Conservation (phyloP, 2,329 filamentous ascomycete species). For the Pochonia chlamydosporia region DNA sequence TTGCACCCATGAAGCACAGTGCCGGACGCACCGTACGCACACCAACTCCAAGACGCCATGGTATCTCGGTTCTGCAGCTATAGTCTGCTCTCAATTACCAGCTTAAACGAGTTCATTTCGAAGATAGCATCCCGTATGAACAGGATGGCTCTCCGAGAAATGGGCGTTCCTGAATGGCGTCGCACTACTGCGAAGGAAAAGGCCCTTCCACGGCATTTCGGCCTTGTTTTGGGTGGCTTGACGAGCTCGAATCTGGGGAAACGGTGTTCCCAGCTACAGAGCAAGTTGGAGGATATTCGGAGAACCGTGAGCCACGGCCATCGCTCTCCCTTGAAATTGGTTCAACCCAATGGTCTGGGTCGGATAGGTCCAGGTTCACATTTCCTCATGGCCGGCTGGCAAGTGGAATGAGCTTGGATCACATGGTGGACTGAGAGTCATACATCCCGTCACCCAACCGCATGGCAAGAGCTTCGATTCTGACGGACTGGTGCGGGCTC, state of each 20-base stretch:
- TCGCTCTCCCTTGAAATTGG: background rate
- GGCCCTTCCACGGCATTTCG: background rate
- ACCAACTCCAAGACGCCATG: background rate
- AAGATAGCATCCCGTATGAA: too few species aligned
- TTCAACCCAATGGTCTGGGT: background rate
- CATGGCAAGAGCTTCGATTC: background rate
- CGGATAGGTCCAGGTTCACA: background rate
- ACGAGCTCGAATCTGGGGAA: background rate
- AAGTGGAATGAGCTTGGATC: background rate
- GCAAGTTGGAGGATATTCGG: background rate
- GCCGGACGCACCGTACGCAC: background rate
- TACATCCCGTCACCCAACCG: background rate
- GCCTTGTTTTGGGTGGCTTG: background rate
- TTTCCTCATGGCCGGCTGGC: background rate
- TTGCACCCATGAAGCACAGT: background rate
- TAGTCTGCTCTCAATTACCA: too few species aligned
- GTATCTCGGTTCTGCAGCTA: too few species aligned
- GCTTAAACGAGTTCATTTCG: too few species aligned
- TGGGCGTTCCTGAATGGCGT: background rate
- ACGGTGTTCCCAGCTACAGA: background rate
- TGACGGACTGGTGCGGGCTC: background rate
- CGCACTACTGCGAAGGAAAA: background rate
- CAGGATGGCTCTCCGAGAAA: background rate
- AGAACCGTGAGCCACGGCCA: background rate
- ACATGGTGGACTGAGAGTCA: background rate